Evolutionary conservation across 2,329 filamentous ascomycete genomes (phyloP).

Genomic region (Fusarium oxysporum): DNA sequence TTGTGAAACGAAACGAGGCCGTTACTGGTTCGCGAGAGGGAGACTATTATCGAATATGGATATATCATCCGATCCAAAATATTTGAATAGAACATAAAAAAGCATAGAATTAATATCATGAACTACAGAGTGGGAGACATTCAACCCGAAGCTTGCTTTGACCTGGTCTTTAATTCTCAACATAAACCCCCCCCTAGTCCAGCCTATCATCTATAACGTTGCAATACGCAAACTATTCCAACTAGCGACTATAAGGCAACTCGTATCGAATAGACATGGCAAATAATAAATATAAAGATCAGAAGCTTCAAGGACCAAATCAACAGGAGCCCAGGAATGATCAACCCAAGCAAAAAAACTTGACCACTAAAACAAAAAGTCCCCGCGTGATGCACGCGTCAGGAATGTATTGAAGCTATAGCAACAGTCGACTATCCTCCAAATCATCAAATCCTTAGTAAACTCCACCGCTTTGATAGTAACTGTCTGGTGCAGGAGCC

Average conservation of each 20-base stretch:
- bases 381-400: not conserved
- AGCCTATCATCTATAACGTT: not conserved
- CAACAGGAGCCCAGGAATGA: not conserved
- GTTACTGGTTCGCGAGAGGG: slow-evolving; percentile 34
- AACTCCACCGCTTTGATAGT: slow-evolving; percentile 62
- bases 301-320: not conserved
- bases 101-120: not conserved
- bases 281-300: not conserved
- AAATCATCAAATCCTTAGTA: slow-evolving; percentile 42
- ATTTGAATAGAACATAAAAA: not conserved
- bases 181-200: not conserved
- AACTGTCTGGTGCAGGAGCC: slow-evolving; percentile 66
- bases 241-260: not conserved
- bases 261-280: not conserved
- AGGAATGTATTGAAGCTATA: slow-evolving; percentile 22
- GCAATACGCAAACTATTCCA: not conserved
- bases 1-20: slow-evolving; percentile 21
- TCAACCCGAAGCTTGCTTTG: not conserved
- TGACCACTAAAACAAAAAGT: not conserved
- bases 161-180: no score
- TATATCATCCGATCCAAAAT: not conserved
- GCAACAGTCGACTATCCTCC: not conserved
- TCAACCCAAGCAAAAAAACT: not conserved
- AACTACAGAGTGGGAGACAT: not conserved
- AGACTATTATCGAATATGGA: slow-evolving; percentile 1